Base-by-base conservation (phyloP, 176 grass and related monocot species). In the Rhynchospora breviuscula region DNA sequence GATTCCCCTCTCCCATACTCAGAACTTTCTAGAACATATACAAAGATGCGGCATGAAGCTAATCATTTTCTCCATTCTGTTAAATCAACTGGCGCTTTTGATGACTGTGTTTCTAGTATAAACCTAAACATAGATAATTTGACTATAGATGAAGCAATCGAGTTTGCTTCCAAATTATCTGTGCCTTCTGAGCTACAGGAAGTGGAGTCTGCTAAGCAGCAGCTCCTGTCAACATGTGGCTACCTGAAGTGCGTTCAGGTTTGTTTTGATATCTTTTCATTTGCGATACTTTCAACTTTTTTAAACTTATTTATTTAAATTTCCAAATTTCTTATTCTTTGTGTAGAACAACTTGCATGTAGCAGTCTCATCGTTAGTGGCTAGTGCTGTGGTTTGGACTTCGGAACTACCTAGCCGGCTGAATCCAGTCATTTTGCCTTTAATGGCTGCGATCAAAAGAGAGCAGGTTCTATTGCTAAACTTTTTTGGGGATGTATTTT, bases 191-290 rank as follows among this genome's bases (percentile, higher is more conserved):
- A 93, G 44, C 82, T 91, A 52, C 92, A 95, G 89, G 94, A 90
- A 58, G 78, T 95, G 80, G 93, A 95, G 60, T 98, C 96, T 81
- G 86, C 86, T 71, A 98, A 90, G 88, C 96, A 95, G 79, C 89
- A 84, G 43, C 87, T 98, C 33, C 65, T 98, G 61, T 90, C 93
- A 68, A 98, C 96, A 53, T 93, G 92, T 85, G 96, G 89, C 70
- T 98, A 98, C 60, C 89, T 98, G 77, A 98, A 95, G 85, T 98
- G 93, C 81, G 89, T 98, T 87, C 96, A 98, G 96, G 96, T 98
- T 83, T 85, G 62, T 84, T 31, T 25, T 21, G 43, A 15, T 26
- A 22, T 63, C 56, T 57, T 87, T 80, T 69, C 19, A 15, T 65
- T 84, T 84, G 19, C 33, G 17, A 51, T 49, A 19, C 1, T 85